These are phyloP conservation scores for Candida sp. DNA, from an alignment of 1,139 yeast species.

Conservation along the genomic window DNA sequence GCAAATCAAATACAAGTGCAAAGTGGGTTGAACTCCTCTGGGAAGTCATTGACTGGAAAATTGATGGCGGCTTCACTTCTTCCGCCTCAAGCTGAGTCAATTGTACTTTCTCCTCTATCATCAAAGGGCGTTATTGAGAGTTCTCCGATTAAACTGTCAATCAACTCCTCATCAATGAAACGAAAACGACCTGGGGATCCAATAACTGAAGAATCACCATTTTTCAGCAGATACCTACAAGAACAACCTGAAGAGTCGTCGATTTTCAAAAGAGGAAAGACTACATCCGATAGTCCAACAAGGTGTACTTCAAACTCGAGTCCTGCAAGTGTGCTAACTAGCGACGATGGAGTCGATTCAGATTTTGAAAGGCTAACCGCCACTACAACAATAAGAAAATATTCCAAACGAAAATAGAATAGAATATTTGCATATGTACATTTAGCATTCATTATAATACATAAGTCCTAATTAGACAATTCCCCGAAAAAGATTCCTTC, in stretches of 20 bases:
- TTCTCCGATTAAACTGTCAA: neutral
- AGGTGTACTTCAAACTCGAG: neutral
- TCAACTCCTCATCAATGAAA: neutral
- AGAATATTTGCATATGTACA: neutral
- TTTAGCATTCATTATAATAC: constrained; percentile 7
- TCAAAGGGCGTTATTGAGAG: neutral
- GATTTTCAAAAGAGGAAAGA: neutral
- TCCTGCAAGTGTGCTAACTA: neutral
- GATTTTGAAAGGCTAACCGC: constrained; percentile 12
- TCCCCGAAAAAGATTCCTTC: constrained; percentile 83
- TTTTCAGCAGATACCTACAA: constrained; percentile 19
- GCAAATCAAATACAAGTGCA: neutral
- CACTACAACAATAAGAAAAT: constrained; percentile 6
- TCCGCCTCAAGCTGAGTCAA: neutral
- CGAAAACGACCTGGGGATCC: constrained; percentile 35
- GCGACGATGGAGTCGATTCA: constrained; percentile 6
- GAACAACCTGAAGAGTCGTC: constrained; percentile 16
- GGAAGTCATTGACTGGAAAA: neutral
- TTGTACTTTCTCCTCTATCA: neutral
- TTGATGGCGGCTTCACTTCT: neutral
- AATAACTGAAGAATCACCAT: constrained; percentile 29
- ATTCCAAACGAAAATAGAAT: constrained; percentile 6
- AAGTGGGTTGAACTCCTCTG: neutral
- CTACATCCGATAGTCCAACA: neutral
- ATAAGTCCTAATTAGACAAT: constrained; percentile 16